phyloP scores from a whole-genome alignment of 2,329 filamentous ascomycete genomes.

The Aspergillus arachidicola region DNA sequence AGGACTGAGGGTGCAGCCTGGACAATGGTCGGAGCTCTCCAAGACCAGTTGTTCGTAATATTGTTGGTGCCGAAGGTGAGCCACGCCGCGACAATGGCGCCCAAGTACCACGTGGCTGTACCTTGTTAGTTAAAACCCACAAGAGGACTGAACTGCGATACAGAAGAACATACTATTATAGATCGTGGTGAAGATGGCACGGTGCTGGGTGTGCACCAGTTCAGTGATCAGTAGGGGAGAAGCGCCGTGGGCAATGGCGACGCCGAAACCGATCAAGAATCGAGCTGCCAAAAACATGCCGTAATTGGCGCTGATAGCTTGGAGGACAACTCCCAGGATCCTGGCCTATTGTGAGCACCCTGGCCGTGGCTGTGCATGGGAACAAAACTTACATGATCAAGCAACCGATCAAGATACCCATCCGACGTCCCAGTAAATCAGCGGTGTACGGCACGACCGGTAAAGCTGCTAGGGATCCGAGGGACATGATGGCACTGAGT shows the following conservation, averaged over 20 bases:
- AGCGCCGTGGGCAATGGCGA: conserved; percentile 29
- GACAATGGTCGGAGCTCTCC: conserved; percentile 54
- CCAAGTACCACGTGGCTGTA: conserved; percentile 51
- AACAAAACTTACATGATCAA: conserved; percentile 17
- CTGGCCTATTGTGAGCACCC: conserved; percentile 6
- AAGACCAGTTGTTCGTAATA: conserved; percentile 44
- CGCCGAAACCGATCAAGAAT: conserved; percentile 33
- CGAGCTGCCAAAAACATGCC: conserved; percentile 33
- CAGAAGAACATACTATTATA: conserved; percentile 22
- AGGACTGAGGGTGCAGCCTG: conserved; percentile 63
- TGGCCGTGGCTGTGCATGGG: background rate
- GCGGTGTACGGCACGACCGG: conserved; percentile 52
- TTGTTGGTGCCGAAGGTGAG: conserved; percentile 44
- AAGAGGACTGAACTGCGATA: background rate
- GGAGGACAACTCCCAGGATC: conserved; percentile 32
- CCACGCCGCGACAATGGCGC: conserved; percentile 49
- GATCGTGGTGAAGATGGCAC: conserved; percentile 29
- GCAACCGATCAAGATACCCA: conserved; percentile 49
- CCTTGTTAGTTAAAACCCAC: background rate
- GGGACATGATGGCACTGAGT: conserved; percentile 52
- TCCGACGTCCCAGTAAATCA: conserved; percentile 51
- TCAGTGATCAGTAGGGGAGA: conserved; percentile 32
- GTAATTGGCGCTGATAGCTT: conserved; percentile 30
- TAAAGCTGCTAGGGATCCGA: conserved; percentile 53
- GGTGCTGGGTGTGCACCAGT: conserved; percentile 33